Evolutionary conservation across 208 protist species (phyloP), one percentile per base, ranked within the genome.

Genomic region (Trichomonas gallinae): DNA sequence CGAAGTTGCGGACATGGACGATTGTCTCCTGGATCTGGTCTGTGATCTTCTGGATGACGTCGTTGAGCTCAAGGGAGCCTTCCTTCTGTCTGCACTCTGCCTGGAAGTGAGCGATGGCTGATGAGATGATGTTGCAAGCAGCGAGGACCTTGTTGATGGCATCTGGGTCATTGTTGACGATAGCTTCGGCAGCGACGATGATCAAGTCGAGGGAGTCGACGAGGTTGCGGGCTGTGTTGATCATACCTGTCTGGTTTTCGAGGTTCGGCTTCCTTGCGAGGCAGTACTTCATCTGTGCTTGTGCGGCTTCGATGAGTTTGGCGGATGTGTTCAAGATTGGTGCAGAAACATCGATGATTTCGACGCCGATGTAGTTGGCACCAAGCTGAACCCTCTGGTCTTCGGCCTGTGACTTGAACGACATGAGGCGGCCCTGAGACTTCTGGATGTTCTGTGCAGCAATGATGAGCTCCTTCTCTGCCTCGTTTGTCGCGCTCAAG

Each of bases 101-200:
- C n/a, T 48, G 44, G 44, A 93, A 93, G 87, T 93, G 87, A 17
- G 87, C 87, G n/a, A 51, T 44, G 36, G 87, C 87, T 34, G 17
- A 9, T 40, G 26, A 38, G 34, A 93, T 42, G 15, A 93, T 48
- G 44, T 93, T 93, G 17, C n/a, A 48, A 15, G 44, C 87, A 21
- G 87, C 87, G 1, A 93, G 31, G 38, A 93, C 44, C 26, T 93
- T 93, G 26, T 42, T 34, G 8, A 93, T 93, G 0, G 44, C 40
- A 38, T 93, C 87, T 93, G 87, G 87, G 10, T 93, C 87, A 51
- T 93, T 93, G n/a, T 93, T 93, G 6, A 93, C 87, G 26, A 44
- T 93, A 0, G 44, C 23, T 93, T 93, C 87, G n/a, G 87, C 87
- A 38, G 87, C 87, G 34, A 93, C 87, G n/a, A 44, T 48, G 31